Conservation (phyloP, 331 rosid genomes). For the Arachis monticola region DNA sequence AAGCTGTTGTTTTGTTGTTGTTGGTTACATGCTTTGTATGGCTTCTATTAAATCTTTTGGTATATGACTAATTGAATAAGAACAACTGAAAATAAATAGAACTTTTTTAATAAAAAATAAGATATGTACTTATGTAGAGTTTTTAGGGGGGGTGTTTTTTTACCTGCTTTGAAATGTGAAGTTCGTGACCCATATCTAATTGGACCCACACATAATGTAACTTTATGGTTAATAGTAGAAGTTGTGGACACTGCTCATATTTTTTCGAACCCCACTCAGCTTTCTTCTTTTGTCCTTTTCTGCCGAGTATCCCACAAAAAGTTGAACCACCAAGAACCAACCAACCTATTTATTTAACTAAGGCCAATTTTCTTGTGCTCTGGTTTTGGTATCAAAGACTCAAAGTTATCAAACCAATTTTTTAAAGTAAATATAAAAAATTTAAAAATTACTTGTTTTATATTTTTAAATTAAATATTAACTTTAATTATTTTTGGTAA, state of each 20-base stretch:
- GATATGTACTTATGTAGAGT: no score
- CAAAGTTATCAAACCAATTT: no score
- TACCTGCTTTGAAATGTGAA: not conserved
- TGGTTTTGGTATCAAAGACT: no score
- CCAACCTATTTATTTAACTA: not conserved
- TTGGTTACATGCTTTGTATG: no score
- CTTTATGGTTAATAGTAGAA: not conserved
- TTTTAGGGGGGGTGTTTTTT: not conserved
- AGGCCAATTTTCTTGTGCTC: no score
- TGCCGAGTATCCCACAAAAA: not conserved
- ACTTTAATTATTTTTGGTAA: no score
- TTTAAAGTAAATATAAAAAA: no score
- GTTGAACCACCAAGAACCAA: slow-evolving; percentile 20
- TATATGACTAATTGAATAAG: not conserved
- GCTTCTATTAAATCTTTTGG: not conserved
- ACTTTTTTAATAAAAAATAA: no score
- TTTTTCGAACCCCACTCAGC: slow-evolving; percentile 24
- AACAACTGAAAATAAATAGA: not conserved
- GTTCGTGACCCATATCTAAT: slow-evolving; percentile 16
- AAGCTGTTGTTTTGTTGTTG: no score
- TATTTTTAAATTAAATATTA: no score
- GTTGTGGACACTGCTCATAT: slow-evolving; percentile 30
- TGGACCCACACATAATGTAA: slow-evolving; percentile 27
- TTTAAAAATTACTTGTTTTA: no score
- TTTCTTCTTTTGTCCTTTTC: slow-evolving; percentile 32